Percentiles rank a stretch among this genome's conserved stretches.
Evolutionary conservation across 139 green algal genomes (phyloP).

Genomic region (Chlorella sp.): DNA sequence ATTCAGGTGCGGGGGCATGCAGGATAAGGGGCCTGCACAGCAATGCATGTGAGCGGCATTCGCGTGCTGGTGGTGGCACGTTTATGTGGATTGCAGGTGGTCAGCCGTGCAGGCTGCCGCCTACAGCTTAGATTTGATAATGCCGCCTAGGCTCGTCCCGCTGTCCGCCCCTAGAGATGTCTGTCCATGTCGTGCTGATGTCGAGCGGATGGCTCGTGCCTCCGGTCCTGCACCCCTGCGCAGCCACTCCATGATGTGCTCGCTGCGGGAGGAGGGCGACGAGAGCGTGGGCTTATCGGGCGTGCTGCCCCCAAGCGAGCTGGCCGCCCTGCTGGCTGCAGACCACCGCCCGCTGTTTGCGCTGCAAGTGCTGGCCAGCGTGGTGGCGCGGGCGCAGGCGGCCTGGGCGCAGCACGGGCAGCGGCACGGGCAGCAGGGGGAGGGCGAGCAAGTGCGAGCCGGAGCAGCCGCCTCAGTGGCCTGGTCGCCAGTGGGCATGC

Average conservation of each 20-base stretch:
- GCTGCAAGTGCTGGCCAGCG: constrained; percentile 32
- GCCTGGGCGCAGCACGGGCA: background rate
- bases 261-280: constrained; percentile 23
- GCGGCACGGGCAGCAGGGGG: background rate
- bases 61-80: too few species aligned
- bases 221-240: background rate
- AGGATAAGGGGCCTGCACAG: background rate
- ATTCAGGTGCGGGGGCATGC: background rate
- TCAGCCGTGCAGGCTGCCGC: too few species aligned
- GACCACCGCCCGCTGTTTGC: constrained; percentile 40
- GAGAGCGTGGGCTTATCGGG: background rate
- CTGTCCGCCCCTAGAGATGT: too few species aligned
- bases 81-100: too few species aligned
- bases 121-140: too few species aligned
- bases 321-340: constrained; percentile 34
- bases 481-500: background rate
- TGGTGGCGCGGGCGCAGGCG: background rate
- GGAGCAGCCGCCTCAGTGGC: background rate
- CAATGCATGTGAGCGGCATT: background rate
- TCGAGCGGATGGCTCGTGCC: too few species aligned
- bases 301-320: constrained; percentile 35
- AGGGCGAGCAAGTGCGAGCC: background rate
- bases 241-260: constrained; percentile 30
- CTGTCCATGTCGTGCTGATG: too few species aligned
- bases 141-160: too few species aligned